phyloP scores from a whole-genome alignment of 352 stramenopile species.

The Globisporangium iwayamae region DNA sequence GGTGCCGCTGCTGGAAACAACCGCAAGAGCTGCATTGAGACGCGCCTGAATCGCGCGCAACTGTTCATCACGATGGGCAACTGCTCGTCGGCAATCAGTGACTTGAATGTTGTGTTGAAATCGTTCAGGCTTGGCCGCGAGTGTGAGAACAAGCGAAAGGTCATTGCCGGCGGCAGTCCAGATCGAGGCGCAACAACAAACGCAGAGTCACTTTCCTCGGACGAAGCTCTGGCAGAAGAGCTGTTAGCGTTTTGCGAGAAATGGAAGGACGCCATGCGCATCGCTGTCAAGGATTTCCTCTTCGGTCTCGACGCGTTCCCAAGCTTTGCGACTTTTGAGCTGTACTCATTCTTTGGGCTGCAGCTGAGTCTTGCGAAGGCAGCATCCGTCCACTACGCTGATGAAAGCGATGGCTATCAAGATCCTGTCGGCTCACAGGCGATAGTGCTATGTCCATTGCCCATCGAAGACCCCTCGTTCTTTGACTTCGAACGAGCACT shows the following conservation, averaged over 20 bases:
- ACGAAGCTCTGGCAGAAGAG: conserved; percentile 26
- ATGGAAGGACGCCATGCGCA: conserved; percentile 39
- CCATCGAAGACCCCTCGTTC: conserved; percentile 35
- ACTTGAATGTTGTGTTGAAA: conserved; percentile 26
- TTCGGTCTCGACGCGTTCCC: conserved; percentile 43
- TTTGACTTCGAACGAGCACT: conserved; percentile 33
- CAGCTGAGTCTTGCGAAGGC: conserved; percentile 17
- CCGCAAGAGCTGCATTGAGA: conserved; percentile 24
- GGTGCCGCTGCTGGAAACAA: background rate
- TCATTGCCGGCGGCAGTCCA: background rate
- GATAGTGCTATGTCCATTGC: conserved; percentile 19
- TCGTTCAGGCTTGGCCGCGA: conserved; percentile 1
- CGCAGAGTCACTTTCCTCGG: conserved; percentile 9
- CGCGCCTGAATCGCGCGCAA: conserved; percentile 48
- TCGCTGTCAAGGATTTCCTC: conserved; percentile 54
- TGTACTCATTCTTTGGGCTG: conserved; percentile 26
- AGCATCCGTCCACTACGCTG: background rate
- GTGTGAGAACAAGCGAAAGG: background rate
- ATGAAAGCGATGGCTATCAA: background rate
- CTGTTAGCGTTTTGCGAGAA: conserved; percentile 44
- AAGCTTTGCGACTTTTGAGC: conserved; percentile 25
- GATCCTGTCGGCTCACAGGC: background rate
- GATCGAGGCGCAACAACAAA: background rate
- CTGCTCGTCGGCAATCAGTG: conserved; percentile 35
- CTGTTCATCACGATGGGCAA: conserved; percentile 50